phyloP scores from a whole-genome alignment of 192 early-diverging fungal genomes.

The Gaertneriomyces semiglobifer region DNA sequence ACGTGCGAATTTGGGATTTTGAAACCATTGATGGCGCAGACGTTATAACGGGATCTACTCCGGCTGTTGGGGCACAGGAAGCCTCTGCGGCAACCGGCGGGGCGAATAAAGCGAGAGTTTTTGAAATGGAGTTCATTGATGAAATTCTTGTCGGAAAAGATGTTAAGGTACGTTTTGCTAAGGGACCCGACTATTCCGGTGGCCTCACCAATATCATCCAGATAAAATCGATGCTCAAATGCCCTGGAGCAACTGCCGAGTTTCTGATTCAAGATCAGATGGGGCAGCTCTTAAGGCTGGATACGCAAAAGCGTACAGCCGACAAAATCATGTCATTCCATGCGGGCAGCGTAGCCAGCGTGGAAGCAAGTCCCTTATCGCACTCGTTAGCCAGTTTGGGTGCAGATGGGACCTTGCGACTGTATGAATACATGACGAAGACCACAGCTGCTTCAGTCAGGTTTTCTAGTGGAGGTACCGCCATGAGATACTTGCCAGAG shows the following conservation, averaged over 20 bases:
- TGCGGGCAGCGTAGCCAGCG: conserved; percentile 43
- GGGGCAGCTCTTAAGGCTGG: conserved; percentile 47
- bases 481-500: conserved; percentile 42
- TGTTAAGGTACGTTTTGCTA: conserved; percentile 42
- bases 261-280: conserved; percentile 49
- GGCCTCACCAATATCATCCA: conserved; percentile 8
- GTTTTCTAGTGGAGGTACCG: conserved; percentile 39
- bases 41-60: conserved; percentile 30
- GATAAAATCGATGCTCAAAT: conserved; percentile 49
- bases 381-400: conserved; percentile 52
- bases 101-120: conserved; percentile 40
- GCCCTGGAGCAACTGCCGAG: conserved; percentile 29
- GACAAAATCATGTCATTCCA: conserved; percentile 51
- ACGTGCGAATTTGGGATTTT: conserved; percentile 58
- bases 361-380: conserved; percentile 40
- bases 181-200: neutral
- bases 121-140: conserved; percentile 58
- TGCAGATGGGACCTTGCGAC: conserved; percentile 42
- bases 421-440: conserved; percentile 50
- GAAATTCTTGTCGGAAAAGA: conserved; percentile 58
- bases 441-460: conserved; percentile 18
- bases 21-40: conserved; percentile 60
- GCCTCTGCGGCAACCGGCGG: conserved; percentile 21
- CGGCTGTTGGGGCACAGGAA: neutral
- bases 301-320: conserved; percentile 43